Base-by-base conservation (phyloP, 495 filamentous ascomycete genomes). In the Talaromyces thailandensis region DNA sequence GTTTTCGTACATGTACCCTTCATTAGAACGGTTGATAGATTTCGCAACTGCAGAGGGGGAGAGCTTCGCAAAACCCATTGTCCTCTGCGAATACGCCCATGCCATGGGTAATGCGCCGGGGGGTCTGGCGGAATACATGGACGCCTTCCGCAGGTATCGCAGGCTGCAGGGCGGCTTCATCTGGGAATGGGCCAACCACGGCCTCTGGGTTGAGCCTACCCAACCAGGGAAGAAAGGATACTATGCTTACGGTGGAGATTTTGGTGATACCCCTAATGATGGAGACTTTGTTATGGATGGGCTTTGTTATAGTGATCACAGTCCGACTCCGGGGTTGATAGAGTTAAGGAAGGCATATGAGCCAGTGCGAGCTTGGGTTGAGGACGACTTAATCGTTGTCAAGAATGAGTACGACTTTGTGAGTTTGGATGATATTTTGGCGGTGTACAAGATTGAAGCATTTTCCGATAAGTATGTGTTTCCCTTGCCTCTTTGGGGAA, bases 131-230 rank as follows among this genome's bases (percentile, higher is more conserved):
- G 87, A 88, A 63, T 90, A 90, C 63, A 75, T 83, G 43, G 75
- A 86, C 18, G 75, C 77, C 1, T 90, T 88, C 66, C 77, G 78
- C 14, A 70, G 77, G 31, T 66, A 87, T 62, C 78, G 76, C 0
- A 76, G 79, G 9, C 75, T 90, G 6, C 86, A 89, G 65, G 87
- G 87, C 1, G 87, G 87, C 6, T 89, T 86, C 60, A 81, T 88
- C 28, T 90, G 87, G 86, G 86, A 89, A 67, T 90, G 87, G 87
- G 82, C 84, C 1, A 90, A 89, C 66, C 86, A 89, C 61, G 87
- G 88, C 1, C 73, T 91, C 1, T 71, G 78, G 64, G 82, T 82
- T 6, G 80, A 81, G 62, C 70, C 23, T 60, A 61, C 32, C 11
- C 26, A 57, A 23, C 24, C 11, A 7, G 29, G 35, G 25, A 24